Evolutionary conservation across 2,329 filamentous ascomycete genomes (phyloP).

Genomic region (Capronia coronata): DNA sequence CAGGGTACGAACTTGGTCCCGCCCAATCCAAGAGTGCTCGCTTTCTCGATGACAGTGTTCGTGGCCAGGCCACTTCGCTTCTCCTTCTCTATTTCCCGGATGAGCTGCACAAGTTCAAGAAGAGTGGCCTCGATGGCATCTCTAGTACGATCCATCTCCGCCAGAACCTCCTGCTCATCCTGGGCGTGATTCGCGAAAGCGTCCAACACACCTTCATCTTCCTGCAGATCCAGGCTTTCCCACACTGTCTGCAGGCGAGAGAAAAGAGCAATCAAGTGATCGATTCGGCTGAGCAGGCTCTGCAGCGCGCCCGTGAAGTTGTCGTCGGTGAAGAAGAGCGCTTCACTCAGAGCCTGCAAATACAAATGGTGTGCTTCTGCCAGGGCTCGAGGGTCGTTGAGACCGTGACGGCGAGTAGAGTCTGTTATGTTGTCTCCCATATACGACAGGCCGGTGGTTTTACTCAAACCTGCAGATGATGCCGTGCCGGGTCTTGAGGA

Average conservation of each 20-base stretch:
- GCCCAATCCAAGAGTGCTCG: slow-evolving; percentile 57
- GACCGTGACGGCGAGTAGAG: neutral
- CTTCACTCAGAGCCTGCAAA: slow-evolving; percentile 55
- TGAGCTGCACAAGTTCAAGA: slow-evolving; percentile 37
- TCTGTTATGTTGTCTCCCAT: neutral
- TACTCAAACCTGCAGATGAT: slow-evolving; percentile 14
- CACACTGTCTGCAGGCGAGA: slow-evolving; percentile 70
- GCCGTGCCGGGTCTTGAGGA: slow-evolving; percentile 38
- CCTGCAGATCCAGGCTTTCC: slow-evolving; percentile 70
- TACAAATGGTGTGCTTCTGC: slow-evolving; percentile 73
- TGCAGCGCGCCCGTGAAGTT: slow-evolving; percentile 38
- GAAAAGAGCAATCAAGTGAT: slow-evolving; percentile 72
- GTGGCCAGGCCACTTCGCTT: slow-evolving; percentile 45
- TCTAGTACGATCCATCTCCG: slow-evolving; percentile 59
- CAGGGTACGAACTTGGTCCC: slow-evolving; percentile 53
- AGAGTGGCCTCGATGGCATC: slow-evolving; percentile 58
- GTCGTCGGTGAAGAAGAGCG: slow-evolving; percentile 40
- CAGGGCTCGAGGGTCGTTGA: slow-evolving; percentile 70
- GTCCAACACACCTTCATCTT: slow-evolving; percentile 74
- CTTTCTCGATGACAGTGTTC: slow-evolving; percentile 51
- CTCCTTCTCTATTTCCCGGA: slow-evolving; percentile 23
- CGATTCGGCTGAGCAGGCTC: slow-evolving; percentile 50
- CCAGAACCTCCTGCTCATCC: slow-evolving; percentile 64
- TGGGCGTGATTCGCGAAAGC: slow-evolving; percentile 62
- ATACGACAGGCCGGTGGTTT: slow-evolving; percentile 11